These are phyloP conservation scores for Rhodotorula sp. DNA, from an alignment of 1,284 basidiomycete genomes.

Conservation along the genomic window DNA sequence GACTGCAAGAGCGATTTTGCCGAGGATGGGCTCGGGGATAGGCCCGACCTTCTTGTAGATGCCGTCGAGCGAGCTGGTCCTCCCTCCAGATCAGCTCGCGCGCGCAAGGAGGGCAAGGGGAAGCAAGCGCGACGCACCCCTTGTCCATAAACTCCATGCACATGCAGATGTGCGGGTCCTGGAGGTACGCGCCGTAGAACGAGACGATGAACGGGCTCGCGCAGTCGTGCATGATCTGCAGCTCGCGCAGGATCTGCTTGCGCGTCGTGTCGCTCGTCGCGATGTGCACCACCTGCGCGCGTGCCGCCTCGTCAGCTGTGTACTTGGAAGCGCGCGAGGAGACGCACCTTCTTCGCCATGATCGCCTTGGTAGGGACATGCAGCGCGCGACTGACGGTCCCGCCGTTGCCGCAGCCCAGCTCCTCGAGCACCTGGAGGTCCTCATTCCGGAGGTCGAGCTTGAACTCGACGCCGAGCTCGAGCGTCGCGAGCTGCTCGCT, in stretches of 20 bases:
- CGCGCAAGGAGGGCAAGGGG: no score
- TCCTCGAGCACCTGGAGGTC: constrained; percentile 71
- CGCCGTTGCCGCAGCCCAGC: constrained; percentile 95
- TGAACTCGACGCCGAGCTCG: constrained; percentile 53
- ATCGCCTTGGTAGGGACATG: constrained; percentile 83
- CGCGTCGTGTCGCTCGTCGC: constrained; percentile 96
- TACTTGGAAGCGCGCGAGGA: no score
- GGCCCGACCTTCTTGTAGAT: constrained; percentile 93
- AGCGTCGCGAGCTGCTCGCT: constrained; percentile 47
- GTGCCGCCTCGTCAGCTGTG: not conserved
- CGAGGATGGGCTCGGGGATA: constrained; percentile 85
- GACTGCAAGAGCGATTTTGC: constrained; percentile 87
- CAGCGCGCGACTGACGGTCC: constrained; percentile 93
- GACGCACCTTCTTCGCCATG: constrained; percentile 89
- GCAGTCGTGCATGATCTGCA: constrained; percentile 99
- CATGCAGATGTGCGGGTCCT: constrained; percentile 96
- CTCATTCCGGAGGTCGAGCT: constrained; percentile 53
- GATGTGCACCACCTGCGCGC: constrained; percentile 84
- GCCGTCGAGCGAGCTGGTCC: constrained; percentile 66
- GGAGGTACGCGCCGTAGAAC: constrained; percentile 93
- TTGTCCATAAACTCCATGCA: constrained; percentile 97
- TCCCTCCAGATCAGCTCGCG: not conserved
- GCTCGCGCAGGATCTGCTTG: constrained; percentile 94
- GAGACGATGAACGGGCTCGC: constrained; percentile 89
- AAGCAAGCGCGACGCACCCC: constrained; percentile 51